These are phyloP conservation scores for Telopea speciosissima DNA, from an alignment of 177 flowering plant species.

Conservation along the genomic window DNA sequence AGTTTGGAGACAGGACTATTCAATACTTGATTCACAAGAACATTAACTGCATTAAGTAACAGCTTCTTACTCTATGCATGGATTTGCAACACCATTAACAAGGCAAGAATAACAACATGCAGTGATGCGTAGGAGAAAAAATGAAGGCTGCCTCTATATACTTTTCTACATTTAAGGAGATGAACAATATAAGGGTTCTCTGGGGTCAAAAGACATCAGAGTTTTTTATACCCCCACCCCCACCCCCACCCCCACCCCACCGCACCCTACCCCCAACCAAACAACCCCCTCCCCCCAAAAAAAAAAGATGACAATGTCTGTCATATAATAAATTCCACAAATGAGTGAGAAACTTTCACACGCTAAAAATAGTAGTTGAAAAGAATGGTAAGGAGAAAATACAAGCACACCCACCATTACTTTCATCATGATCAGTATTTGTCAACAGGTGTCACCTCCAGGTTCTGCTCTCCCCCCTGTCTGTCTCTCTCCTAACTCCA, in stretches of 20 bases:
- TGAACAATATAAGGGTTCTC: neutral
- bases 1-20: no score
- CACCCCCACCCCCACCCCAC: neutral
- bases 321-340: constrained; percentile 24
- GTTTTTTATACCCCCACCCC: no score
- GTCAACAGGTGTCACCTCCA: constrained; percentile 3
- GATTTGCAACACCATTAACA: neutral
- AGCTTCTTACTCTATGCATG: no score
- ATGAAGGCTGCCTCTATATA: neutral
- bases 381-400: constrained; percentile 27
- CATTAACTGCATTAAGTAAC: no score
- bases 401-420: constrained; percentile 17
- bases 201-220: neutral
- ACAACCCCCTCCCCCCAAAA: no score
- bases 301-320: constrained; percentile 4
- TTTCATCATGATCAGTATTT: constrained; percentile 16
- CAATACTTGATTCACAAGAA: no score
- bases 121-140: neutral
- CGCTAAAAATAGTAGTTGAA: constrained; percentile 17
- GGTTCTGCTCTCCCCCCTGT: constrained; percentile 1
- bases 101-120: neutral
- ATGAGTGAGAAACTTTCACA: constrained; percentile 23
- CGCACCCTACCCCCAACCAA: no score
- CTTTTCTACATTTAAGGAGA: neutral
- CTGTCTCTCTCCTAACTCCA: constrained; percentile 1